Evolutionary conservation across 345 rosid genomes (phyloP), one percentile per base, ranked within the genome.

Genomic region (Trapa bicornis): DNA sequence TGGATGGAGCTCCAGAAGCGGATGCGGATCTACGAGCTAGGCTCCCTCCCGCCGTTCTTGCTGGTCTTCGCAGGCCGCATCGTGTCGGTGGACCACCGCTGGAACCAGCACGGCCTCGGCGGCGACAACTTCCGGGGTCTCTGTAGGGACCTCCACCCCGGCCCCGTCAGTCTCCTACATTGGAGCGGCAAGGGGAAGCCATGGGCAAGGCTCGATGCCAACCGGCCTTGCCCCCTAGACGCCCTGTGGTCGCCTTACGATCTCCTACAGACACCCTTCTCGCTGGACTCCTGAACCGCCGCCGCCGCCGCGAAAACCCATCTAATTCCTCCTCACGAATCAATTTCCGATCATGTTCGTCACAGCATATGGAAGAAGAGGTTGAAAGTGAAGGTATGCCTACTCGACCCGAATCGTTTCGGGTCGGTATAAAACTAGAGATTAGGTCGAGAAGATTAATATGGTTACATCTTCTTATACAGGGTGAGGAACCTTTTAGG

Each of bases 1-100:
- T 82, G 85, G 85, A 82, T 82, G 85, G 85, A 82, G 67, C 57
- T 82, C 36, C 85, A 82, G 64, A 82, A 79, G 74, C 68, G 83
- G 64, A 64, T 75, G 77, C 75, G 85, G 72, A 82, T 82, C 35
- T 82, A 82, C 78, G 85, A 82, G 74, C 67, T 82, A 47, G 85
- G 85, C 52, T 79, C 83, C 1, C 68, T 82, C 56, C 85, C 85
- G 13, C 85, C 85, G 5, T 82, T 82, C 70, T 50, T 82, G 6
- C 77, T 82, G 4, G 85, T 82, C 1, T 82, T 82, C 61, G 85
- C 83, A 8, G 85, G 85, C 11, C 47, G 62, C 29, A 79, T 82
- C 15, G 80, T 72, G 33, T 71, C 83, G 35, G 85, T 82, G 22
- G 80, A 82, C 73, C 86, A 79, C 69, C 45, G 80, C 43, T 82